A percentile compares a stretch with the other conserved stretches of the same genome.
These are phyloP conservation scores for Termitomyces sp. DNA, from an alignment of 768 basidiomycete species.

Conservation along the genomic window DNA sequence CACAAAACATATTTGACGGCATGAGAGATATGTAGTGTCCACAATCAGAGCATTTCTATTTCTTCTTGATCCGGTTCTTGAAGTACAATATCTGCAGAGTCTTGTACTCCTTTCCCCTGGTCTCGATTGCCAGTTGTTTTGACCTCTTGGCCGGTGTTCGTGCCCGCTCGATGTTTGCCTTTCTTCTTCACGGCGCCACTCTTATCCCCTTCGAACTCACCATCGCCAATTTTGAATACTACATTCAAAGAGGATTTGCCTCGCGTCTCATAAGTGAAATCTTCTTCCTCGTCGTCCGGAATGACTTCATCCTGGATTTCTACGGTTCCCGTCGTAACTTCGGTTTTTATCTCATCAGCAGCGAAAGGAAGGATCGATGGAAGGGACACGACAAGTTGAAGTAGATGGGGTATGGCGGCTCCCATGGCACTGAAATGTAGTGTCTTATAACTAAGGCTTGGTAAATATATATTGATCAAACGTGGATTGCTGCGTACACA, in stretches of 20 bases:
- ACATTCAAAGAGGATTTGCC: slow-evolving; percentile 66
- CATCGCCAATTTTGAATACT: slow-evolving; percentile 57
- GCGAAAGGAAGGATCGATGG: slow-evolving; percentile 68
- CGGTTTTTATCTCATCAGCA: slow-evolving; percentile 52
- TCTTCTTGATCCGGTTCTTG: slow-evolving; percentile 39
- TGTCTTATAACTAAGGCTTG: slow-evolving; percentile 54
- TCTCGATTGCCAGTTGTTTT: slow-evolving; percentile 5
- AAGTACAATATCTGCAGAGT: slow-evolving; percentile 24
- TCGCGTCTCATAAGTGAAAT: slow-evolving; percentile 56
- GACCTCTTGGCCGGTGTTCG: background rate
- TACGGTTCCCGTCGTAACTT: slow-evolving; percentile 63
- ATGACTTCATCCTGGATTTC: slow-evolving; percentile 76
- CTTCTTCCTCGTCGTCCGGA: slow-evolving; percentile 71
- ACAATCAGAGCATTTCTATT: slow-evolving; percentile 24
- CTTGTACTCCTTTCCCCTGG: slow-evolving; percentile 1
- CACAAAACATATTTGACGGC: no score
- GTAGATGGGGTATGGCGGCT: slow-evolving; percentile 80
- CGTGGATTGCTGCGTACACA: slow-evolving; percentile 23
- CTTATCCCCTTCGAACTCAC: slow-evolving; percentile 39
- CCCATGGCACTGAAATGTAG: slow-evolving; percentile 80
- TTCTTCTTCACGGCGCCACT: slow-evolving; percentile 19
- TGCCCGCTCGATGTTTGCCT: slow-evolving; percentile 8
- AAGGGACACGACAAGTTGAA: slow-evolving; percentile 63
- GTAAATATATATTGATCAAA: background rate
- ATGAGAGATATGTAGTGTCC: no score